Evolutionary conservation across 345 rosid species (phyloP).

Genomic region (Carallia brachiata): DNA sequence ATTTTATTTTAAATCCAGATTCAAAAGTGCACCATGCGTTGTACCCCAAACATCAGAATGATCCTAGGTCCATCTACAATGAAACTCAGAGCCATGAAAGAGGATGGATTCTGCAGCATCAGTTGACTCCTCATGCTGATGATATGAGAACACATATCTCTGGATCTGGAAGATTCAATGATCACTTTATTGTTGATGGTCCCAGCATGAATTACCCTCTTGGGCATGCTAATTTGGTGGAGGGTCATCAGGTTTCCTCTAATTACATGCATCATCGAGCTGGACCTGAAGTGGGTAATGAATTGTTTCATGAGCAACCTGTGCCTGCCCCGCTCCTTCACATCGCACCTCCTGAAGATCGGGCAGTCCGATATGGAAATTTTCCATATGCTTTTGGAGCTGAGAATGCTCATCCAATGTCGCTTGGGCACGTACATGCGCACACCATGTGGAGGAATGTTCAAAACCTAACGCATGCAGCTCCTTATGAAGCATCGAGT

Average conservation of each 20-base stretch:
- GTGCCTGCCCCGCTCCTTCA: slow-evolving; percentile 23
- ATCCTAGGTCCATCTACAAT: slow-evolving; percentile 39
- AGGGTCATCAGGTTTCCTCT: slow-evolving; percentile 46
- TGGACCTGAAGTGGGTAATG: slow-evolving; percentile 61
- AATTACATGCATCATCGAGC: slow-evolving; percentile 46
- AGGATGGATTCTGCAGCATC: slow-evolving; percentile 74
- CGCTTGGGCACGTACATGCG: slow-evolving; percentile 53
- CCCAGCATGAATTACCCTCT: slow-evolving; percentile 54
- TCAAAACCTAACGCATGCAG: slow-evolving; percentile 50
- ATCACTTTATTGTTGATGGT: slow-evolving; percentile 60
- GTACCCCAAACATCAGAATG: slow-evolving; percentile 54
- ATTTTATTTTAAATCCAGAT: slow-evolving; percentile 53
- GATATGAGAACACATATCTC: slow-evolving; percentile 57
- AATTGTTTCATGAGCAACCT: slow-evolving; percentile 61
- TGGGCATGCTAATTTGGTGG: slow-evolving; percentile 50
- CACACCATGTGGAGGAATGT: slow-evolving; percentile 64
- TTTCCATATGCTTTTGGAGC: slow-evolving; percentile 56
- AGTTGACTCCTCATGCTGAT: slow-evolving; percentile 53
- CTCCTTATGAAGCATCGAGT: slow-evolving; percentile 46
- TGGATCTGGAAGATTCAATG: slow-evolving; percentile 67
- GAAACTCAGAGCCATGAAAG: slow-evolving; percentile 66
- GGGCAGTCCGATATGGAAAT: slow-evolving; percentile 50
- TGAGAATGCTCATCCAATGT: slow-evolving; percentile 44
- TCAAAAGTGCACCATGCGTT: slow-evolving; percentile 49
- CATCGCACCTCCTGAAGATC: slow-evolving; percentile 53